Evolutionary conservation across 768 basidiomycete genomes (phyloP), one percentile per base, ranked within the genome.

Genomic region (Amanita phalloides): DNA sequence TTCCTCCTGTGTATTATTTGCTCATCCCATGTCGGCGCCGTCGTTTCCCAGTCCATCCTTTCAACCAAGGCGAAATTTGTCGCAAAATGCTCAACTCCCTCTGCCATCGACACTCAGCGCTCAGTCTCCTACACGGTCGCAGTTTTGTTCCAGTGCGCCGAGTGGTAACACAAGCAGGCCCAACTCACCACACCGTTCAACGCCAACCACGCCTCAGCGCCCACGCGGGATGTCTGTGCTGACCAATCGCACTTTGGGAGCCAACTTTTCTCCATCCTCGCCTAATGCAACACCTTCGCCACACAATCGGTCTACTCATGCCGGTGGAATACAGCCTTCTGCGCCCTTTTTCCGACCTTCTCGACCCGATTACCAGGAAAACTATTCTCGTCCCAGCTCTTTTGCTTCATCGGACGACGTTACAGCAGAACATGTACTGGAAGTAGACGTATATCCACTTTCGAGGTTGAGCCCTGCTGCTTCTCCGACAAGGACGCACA

Each of bases 311-410:
- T 62, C 76, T 1, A 82, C 84, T 0, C 84, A 88, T 63, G 81
- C 82, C 10, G 78, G 79, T 41, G 87, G 86, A 30, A 84, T 90
- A 17, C 79, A 82, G 51, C 86, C 90, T 13, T 81, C 86, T 8
- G 78, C 86, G 4, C 82, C 84, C 6, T 90, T 90, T 69, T 90
- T 90, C 61, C 78, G 73, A 20, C 85, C 86, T 3, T 76, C 81
- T 4, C 74, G 81, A 46, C 87, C 85, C 0, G 64, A 65, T 21
- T 69, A 79, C 47, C 70, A 71, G 51, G 63, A 62, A 9, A 64
- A 63, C 45, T 72, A 65, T 56, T 75, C 71, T 28, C 76, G 64
- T 21, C 71, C 70, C 47, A 68, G 65, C 14, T 70, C 70, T 6
- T 59, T 60, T 46, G 57, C 57, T 48, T 64, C 64, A 39, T 64